A percentile compares a stretch with the other conserved stretches of the same genome.
phyloP scores from a whole-genome alignment of 225 moss, liverwort and hornwort species.

The Takakia lepidozioides region DNA sequence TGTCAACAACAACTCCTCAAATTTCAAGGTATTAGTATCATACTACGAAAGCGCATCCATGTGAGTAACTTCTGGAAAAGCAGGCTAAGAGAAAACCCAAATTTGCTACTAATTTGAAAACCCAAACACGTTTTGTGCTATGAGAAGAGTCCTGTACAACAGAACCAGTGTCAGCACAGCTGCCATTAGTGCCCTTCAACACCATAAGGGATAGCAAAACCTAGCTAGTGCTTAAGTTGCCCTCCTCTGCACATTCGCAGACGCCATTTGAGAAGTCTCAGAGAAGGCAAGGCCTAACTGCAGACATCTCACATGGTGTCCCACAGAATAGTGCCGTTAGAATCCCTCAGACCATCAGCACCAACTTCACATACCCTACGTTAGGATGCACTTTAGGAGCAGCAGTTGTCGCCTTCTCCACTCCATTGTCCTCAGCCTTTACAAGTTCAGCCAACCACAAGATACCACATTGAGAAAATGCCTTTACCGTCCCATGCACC shows the following conservation, averaged over 20 bases:
- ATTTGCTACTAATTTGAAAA: no score
- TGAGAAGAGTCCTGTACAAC: conserved; percentile 50
- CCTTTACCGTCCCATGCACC: conserved; percentile 2
- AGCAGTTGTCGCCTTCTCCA: conserved; percentile 26
- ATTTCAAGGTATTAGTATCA: no score
- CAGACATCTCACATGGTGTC: no score
- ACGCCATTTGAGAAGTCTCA: conserved; percentile 39
- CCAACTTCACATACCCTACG: conserved; percentile 52
- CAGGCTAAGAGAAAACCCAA: not conserved
- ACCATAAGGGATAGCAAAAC: conserved; percentile 33
- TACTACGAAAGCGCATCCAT: no score
- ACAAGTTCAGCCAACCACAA: conserved; percentile 10
- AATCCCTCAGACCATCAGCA: conserved; percentile 59
- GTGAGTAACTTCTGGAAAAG: conserved; percentile 17
- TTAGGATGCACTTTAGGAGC: conserved; percentile 62
- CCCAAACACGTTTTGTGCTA: conserved; percentile 15
- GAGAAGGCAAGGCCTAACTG: conserved; percentile 25
- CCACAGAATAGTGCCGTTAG: conserved; percentile 50
- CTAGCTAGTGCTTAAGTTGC: conserved; percentile 43
- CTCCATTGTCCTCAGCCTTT: conserved; percentile 34
- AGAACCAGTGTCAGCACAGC: conserved; percentile 51
- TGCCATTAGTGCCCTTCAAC: conserved; percentile 38
- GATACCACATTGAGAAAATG: conserved; percentile 19
- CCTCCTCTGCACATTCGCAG: conserved; percentile 36
- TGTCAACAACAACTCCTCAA: no score